phyloP scores from a whole-genome alignment of 1,139 yeast genomes.

The Geotrichum europaeum region DNA sequence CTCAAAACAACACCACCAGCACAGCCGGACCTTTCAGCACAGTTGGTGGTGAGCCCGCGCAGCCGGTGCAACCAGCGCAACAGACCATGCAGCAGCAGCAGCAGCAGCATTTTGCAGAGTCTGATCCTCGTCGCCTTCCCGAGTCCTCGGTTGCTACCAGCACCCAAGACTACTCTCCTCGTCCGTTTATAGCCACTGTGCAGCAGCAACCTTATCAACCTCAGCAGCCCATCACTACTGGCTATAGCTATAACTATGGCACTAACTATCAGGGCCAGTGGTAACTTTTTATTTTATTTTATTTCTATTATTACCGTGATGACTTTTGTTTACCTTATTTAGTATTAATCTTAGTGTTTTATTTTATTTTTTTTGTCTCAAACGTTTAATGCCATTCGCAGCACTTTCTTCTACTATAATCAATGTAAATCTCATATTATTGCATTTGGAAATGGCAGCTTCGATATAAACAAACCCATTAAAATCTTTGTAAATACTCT shows the following conservation, averaged over 20 bases:
- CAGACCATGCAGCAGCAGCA: neutral
- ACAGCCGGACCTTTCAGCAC: neutral
- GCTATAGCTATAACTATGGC: conserved; percentile 5
- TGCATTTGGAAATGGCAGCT: too few species aligned
- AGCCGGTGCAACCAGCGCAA: neutral
- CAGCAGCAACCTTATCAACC: conserved; percentile 6
- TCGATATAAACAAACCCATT: too few species aligned
- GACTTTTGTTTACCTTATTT: neutral
- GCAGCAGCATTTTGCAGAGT: neutral
- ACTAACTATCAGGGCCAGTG: conserved; percentile 5
- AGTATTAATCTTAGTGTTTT: neutral
- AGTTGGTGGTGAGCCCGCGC: conserved; percentile 1
- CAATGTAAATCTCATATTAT: too few species aligned
- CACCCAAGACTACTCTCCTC: conserved; percentile 8
- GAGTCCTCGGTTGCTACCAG: neutral
- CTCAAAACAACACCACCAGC: conserved; percentile 4
- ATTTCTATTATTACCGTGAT: too few species aligned
- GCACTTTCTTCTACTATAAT: too few species aligned
- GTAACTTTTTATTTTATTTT: neutral
- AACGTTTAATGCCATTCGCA: too few species aligned
- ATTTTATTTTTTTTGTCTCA: too few species aligned
- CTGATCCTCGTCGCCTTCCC: conserved; percentile 2
- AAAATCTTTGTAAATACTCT: too few species aligned
- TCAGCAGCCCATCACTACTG: conserved; percentile 9
- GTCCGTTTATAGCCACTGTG: neutral